These are phyloP conservation scores for Ophiognomonia clavigignenti-juglandacearum DNA, from an alignment of 2,329 filamentous ascomycete species.

Conservation along the genomic window DNA sequence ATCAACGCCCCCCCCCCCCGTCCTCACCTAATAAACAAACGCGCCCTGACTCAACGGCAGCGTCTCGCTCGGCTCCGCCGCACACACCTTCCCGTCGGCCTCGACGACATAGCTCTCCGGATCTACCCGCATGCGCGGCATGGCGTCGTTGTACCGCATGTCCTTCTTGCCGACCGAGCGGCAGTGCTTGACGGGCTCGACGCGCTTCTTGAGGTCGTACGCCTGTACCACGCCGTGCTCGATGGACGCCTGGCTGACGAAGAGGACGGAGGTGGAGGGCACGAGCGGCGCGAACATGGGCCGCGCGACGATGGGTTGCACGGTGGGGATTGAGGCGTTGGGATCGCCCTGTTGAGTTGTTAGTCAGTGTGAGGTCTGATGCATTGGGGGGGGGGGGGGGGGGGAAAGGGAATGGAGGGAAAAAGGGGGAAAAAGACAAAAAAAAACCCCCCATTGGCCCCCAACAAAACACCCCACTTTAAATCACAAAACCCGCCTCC, in stretches of 20 bases:
- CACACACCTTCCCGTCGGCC: constrained; percentile 72
- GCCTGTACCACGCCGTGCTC: constrained; percentile 59
- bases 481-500: too few relatives aligned
- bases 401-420: too few relatives aligned
- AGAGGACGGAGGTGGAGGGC: constrained; percentile 70
- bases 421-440: too few relatives aligned
- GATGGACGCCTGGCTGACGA: constrained; percentile 73
- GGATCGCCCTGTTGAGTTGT: constrained; percentile 59
- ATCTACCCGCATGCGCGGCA: constrained; percentile 86
- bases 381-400: too few relatives aligned
- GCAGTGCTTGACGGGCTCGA: constrained; percentile 76
- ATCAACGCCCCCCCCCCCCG: too few relatives aligned
- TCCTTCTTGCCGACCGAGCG: constrained; percentile 71
- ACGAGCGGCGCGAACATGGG: constrained; percentile 81
- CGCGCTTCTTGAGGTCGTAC: constrained; percentile 72
- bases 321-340: constrained; percentile 80
- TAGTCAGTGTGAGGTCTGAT: not conserved
- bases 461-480: too few relatives aligned
- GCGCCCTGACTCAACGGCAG: constrained; percentile 74
- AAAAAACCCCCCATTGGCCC: too few relatives aligned
- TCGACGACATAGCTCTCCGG: constrained; percentile 85
- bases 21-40: constrained; percentile 62
- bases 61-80: constrained; percentile 63
- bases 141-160: constrained; percentile 84
- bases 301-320: constrained; percentile 77